Percentiles rank a stretch among this genome's conserved stretches.
These are phyloP conservation scores for Climacium dendroides DNA, from an alignment of 225 moss, liverwort and hornwort species.

Conservation along the genomic window DNA sequence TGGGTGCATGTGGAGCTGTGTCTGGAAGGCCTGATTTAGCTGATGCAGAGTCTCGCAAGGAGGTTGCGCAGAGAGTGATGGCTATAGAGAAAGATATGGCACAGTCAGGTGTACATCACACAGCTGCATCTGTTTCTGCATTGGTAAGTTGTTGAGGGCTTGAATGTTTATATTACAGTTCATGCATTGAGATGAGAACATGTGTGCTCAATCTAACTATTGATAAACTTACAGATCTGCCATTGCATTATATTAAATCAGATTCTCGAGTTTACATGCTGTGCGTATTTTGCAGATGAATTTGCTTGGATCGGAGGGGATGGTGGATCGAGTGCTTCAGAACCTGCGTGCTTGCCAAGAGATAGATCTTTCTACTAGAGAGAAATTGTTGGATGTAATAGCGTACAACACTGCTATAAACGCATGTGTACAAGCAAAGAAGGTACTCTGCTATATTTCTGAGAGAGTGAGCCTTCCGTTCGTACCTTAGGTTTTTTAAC, in stretches of 20 bases:
- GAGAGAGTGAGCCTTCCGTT: neutral
- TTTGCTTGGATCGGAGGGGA: conserved; percentile 80
- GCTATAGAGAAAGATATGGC: conserved; percentile 97
- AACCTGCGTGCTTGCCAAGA: conserved; percentile 56
- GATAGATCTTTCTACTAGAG: conserved; percentile 11
- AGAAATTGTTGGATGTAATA: conserved; percentile 61
- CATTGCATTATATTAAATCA: neutral
- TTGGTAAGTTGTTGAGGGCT: conserved; percentile 45
- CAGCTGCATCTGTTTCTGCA: conserved; percentile 65
- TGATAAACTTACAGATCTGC: neutral
- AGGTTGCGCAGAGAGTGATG: conserved; percentile 68
- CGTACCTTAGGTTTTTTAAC: neutral
- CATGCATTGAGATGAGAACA: neutral
- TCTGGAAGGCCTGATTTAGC: conserved; percentile 49
- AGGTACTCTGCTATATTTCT: conserved; percentile 6
- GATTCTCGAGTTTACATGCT: neutral
- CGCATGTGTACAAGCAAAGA: conserved; percentile 39
- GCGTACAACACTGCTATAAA: conserved; percentile 68
- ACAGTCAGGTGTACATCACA: conserved; percentile 59
- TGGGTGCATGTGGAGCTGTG: conserved; percentile 55
- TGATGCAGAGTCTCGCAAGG: conserved; percentile 64
- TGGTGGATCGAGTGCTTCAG: conserved; percentile 83
- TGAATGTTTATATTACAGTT: neutral
- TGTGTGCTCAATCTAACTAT: neutral
- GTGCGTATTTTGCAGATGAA: conserved; percentile 44